Evolutionary conservation across 108 stramenopile species (phyloP), one percentile per base, ranked within the genome.

Genomic region (Cyclostephanos tholiformis): DNA sequence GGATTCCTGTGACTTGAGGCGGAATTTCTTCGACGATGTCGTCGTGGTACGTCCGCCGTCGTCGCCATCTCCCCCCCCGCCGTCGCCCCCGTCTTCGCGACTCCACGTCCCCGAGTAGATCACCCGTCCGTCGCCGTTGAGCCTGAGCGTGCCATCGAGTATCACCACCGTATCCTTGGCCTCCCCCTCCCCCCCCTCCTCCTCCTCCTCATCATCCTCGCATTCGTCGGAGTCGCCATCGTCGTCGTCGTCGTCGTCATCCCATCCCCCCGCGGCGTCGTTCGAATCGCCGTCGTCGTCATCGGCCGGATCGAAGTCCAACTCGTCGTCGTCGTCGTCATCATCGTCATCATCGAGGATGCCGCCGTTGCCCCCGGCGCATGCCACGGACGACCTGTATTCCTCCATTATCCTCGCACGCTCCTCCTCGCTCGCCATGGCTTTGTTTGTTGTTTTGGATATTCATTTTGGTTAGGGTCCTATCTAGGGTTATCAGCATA

Each of bases 71-170:
- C 63, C 38, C 2, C 20, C 19, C 5, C 49, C 64, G 67, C 56
- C 35, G 26, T 38, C 16, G 20, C 8, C 1, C 17, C 2, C 36
- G 3, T 13, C 16, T 1, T 66, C 48, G 19, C 29, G 48, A 26
- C 14, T 17, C 83, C 83, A 84, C 16, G 75, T 72, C n/a, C 83
- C 83, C 0, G 63, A 67, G 56, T 72, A 84, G 38, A 79, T 41
- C 14, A 84, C 29, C 6, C 75, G 69, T 53, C 79, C 79, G 23
- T 80, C 79, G 1, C 77, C 75, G 58, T 75, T 80, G 0, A 80
- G 57, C 62, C 32, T 43, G 26, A 80, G 36, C 29, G 46, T 44
- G 14, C 83, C 82, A 1, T 49, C 35, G 39, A 83, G 64, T 16
- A 84, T 52, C 26, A 48, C 66, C 36, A 43, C 61, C 39, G 72